Base-by-base conservation (phyloP, 2,329 filamentous ascomycete species). In the Trichoderma sp. region DNA sequence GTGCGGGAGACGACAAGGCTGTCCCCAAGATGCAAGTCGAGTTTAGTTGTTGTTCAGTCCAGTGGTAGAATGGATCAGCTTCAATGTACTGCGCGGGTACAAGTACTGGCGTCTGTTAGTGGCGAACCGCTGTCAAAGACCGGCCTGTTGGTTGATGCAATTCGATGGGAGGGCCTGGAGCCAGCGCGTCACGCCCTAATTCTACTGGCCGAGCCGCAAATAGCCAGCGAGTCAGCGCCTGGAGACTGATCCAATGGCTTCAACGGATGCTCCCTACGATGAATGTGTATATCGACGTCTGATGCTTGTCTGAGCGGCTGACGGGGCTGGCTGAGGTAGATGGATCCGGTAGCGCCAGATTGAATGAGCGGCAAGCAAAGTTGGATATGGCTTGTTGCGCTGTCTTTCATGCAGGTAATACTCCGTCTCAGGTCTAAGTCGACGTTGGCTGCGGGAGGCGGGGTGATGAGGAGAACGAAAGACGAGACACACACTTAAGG, bases 111-210 rank as follows among this genome's bases (percentile, higher is more conserved):
- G 57, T 51, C 53, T 53, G 36, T 70, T 62, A 70, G 67, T 62
- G 67, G 67, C 67, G 57, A 70, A 28, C 57, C 65, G 65, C 65
- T 57, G 65, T 30, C 65, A 60, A 67, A 53, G 14, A 6, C 21
- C 56, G 56, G 65, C 26, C 56, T 36, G 62, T 51, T 64, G 62
- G 51, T 60, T 58, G 51, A 34, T 65, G 34, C 39, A 51, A 70
- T 32, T 64, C 43, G 53, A 26, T 24, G 34, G 43, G 43, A 30
- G 28, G 61, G 61, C 74, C 78, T 78, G 77, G 78, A 80, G 77
- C 78, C 80, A 81, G 80, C 80, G 80, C 78, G 77, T 80, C 77
- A 75, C 76, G 75, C 77, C 74, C 76, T 76, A 76, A 77, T 81
- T 75, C 73, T 77, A 81, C 78, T 80, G 80, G 80, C 75, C 74